Conservation (phyloP, 306 rosid species). For the Prosopis cineraria region DNA sequence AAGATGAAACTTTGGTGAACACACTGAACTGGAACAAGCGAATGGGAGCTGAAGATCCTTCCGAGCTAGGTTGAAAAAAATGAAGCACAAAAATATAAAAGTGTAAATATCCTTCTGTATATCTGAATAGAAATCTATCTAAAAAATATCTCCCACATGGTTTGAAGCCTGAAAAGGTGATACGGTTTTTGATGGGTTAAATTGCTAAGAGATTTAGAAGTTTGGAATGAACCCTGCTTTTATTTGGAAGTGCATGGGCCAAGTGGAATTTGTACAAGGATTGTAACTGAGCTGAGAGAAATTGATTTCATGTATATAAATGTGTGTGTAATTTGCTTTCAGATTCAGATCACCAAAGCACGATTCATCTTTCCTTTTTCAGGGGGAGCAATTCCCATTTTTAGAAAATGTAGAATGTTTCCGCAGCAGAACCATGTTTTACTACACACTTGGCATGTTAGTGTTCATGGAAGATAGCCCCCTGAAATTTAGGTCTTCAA, state of each 20-base stretch:
- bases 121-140: background rate
- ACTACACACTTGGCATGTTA: slow-evolving; percentile 48
- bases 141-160: too few species aligned
- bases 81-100: background rate
- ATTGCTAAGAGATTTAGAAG: slow-evolving; percentile 9
- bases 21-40: background rate
- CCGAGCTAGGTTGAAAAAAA: background rate
- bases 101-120: background rate
- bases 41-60: background rate
- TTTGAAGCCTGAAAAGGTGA: background rate
- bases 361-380: slow-evolving; percentile 22
- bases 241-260: slow-evolving; percentile 3
- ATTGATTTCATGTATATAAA: slow-evolving; percentile 4
- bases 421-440: slow-evolving; percentile 47
- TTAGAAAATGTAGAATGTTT: slow-evolving; percentile 46
- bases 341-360: background rate
- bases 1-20: background rate
- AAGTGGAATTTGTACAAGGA: slow-evolving; percentile 4
- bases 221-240: background rate
- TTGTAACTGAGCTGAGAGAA: slow-evolving; percentile 2
- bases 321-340: background rate
- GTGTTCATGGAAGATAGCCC: slow-evolving; percentile 51
- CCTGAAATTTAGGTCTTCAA: slow-evolving; percentile 46
- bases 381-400: slow-evolving; percentile 49
- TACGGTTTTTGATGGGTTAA: background rate